A percentile compares a stretch with the other conserved stretches of the same genome.
These are phyloP conservation scores for Passiflora organensis DNA, from an alignment of 345 rosid genomes.

Conservation along the genomic window DNA sequence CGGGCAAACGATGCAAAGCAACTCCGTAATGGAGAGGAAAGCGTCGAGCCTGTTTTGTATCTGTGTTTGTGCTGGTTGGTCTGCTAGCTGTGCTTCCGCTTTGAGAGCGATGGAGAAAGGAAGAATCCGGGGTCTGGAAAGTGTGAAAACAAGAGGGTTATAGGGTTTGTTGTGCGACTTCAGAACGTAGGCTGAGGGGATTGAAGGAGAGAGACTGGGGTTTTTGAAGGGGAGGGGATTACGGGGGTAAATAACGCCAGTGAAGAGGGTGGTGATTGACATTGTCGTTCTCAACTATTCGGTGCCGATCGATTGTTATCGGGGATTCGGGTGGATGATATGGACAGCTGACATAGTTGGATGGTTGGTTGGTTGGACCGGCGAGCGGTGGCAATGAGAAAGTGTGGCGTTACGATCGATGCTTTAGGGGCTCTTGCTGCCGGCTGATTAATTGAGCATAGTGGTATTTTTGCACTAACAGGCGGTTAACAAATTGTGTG, in stretches of 20 bases:
- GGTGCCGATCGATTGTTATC: not conserved
- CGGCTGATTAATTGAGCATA: too few species aligned
- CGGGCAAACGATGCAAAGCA: conserved; percentile 54
- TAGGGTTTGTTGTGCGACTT: conserved; percentile 8
- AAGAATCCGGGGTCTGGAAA: conserved; percentile 8
- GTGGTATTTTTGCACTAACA: too few species aligned
- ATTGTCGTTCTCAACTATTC: conserved; percentile 28
- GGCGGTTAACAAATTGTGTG: too few species aligned
- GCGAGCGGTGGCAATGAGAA: too few species aligned
- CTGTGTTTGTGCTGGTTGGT: not conserved
- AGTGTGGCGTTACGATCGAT: too few species aligned
- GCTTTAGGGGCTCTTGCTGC: too few species aligned
- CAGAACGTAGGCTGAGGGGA: conserved; percentile 9
- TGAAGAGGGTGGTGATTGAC: conserved; percentile 36
- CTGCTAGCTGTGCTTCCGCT: conserved; percentile 18
- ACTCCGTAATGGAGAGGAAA: conserved; percentile 50
- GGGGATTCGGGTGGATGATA: not conserved
- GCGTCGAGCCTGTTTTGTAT: conserved; percentile 32
- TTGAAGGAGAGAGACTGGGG: conserved; percentile 23
- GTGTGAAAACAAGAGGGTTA: conserved; percentile 6
- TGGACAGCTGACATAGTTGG: too few species aligned
- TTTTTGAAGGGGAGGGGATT: conserved; percentile 17
- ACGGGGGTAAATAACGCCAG: conserved; percentile 29
- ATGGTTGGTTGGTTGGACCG: too few species aligned
- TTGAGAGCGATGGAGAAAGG: not conserved